These are phyloP conservation scores for Pestalotiopsis sp. DNA, from an alignment of 2,329 filamentous ascomycete species.

Conservation along the genomic window DNA sequence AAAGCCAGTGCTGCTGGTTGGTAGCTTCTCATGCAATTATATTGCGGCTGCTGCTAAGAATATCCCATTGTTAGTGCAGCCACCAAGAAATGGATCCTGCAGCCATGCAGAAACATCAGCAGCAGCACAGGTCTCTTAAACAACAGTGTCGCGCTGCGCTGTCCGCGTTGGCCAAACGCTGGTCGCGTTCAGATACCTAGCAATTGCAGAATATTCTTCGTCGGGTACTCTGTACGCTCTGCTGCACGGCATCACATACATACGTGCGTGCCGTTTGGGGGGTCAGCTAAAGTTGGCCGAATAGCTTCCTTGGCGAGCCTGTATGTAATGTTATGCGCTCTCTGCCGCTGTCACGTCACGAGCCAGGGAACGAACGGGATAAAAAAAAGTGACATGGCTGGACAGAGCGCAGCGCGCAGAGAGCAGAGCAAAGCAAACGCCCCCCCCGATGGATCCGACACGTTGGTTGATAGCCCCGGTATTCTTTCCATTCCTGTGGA, in stretches of 20 bases:
- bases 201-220: too few relatives aligned
- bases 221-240: too few relatives aligned
- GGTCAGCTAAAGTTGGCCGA: neutral
- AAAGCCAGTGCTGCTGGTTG: neutral
- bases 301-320: neutral
- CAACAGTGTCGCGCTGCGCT: neutral
- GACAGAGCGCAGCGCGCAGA: neutral
- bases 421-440: neutral
- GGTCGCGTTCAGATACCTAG: too few relatives aligned
- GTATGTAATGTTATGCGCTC: neutral
- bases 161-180: too few relatives aligned
- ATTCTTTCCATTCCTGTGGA: constrained; percentile 10
- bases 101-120: neutral
- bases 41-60: neutral
- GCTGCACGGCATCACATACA: too few relatives aligned
- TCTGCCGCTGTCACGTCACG: neutral
- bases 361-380: neutral
- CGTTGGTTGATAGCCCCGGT: constrained; percentile 10
- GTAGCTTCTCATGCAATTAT: neutral
- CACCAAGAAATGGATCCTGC: neutral
- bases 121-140: neutral
- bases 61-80: neutral
- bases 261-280: too few relatives aligned
- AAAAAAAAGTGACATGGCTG: too few relatives aligned
- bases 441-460: constrained; percentile 14